These are phyloP conservation scores for Stentor coeruleus DNA, from an alignment of 73 alveolate species.

Conservation along the genomic window DNA sequence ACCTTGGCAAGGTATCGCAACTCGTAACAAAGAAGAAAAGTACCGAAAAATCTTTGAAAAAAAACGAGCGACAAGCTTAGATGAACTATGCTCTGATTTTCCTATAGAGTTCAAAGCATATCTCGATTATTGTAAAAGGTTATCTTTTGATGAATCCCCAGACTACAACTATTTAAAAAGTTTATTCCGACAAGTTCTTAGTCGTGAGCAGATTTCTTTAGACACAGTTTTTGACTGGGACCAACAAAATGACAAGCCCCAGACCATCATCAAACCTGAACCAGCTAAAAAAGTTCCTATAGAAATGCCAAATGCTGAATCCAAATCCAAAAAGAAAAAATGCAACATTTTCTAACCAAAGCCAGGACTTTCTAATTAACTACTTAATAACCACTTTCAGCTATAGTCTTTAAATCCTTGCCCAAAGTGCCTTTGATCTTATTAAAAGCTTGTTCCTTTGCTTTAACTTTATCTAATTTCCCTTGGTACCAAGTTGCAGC, in stretches of 20 bases:
- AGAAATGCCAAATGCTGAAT: too few species aligned
- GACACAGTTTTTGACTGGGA: constrained; percentile 49
- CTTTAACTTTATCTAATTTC: neutral
- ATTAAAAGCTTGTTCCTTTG: neutral
- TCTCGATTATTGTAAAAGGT: constrained; percentile 57
- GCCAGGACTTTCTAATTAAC: too few species aligned
- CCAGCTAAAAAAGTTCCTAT: too few species aligned
- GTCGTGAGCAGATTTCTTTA: too few species aligned
- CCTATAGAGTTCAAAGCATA: constrained; percentile 69
- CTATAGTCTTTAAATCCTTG: too few species aligned
- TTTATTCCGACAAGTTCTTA: too few species aligned
- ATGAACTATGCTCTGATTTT: constrained; percentile 70
- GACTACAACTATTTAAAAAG: constrained; percentile 72
- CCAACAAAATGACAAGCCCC: too few species aligned
- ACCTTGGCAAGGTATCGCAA: constrained; percentile 87
- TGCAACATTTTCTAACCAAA: too few species aligned
- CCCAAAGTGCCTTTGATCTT: neutral
- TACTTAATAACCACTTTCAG: too few species aligned
- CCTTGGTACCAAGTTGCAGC: too few species aligned
- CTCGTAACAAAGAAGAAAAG: constrained; percentile 61
- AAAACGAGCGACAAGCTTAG: constrained; percentile 68
- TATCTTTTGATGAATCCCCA: constrained; percentile 72
- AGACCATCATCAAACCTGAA: too few species aligned
- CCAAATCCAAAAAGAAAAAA: too few species aligned
- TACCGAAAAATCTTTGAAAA: constrained; percentile 65